phyloP scores from a whole-genome alignment of 2,329 filamentous ascomycete species.

The Fusarium vanettenii region DNA sequence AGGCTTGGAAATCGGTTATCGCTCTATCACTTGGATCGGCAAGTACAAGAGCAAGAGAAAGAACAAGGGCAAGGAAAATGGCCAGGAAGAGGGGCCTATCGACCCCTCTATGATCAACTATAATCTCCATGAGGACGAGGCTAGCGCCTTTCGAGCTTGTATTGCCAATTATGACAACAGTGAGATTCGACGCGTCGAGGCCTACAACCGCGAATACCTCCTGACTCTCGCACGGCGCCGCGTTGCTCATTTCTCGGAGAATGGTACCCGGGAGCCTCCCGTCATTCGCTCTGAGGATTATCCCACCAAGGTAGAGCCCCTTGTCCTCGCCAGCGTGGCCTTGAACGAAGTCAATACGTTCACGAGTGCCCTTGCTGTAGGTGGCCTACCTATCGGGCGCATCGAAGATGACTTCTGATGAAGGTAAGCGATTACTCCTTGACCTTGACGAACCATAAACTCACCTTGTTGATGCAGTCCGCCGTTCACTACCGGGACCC shows the following conservation, averaged over 20 bases:
- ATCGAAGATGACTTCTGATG: background rate
- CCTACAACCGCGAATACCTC: background rate
- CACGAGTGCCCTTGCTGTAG: background rate
- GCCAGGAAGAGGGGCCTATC: no score
- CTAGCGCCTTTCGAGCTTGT: background rate
- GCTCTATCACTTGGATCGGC: no score
- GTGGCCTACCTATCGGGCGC: background rate
- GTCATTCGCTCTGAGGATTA: rapidly evolving
- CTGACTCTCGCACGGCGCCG: background rate
- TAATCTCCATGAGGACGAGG: background rate
- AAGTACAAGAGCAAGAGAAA: no score
- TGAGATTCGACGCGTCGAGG: background rate
- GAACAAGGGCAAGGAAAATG: no score
- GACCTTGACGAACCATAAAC: no score
- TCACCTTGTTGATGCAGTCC: background rate
- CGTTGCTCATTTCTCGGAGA: background rate
- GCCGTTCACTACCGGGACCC: background rate
- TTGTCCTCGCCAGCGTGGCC: background rate
- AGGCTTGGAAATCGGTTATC: no score
- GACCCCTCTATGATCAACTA: background rate
- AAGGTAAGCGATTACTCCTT: background rate
- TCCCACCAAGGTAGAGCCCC: background rate
- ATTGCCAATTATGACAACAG: background rate
- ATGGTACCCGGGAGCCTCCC: background rate
- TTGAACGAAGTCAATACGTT: background rate